These are phyloP conservation scores for Arthrobotrys megalospora DNA, from an alignment of 2,329 filamentous ascomycete genomes.

Conservation along the genomic window DNA sequence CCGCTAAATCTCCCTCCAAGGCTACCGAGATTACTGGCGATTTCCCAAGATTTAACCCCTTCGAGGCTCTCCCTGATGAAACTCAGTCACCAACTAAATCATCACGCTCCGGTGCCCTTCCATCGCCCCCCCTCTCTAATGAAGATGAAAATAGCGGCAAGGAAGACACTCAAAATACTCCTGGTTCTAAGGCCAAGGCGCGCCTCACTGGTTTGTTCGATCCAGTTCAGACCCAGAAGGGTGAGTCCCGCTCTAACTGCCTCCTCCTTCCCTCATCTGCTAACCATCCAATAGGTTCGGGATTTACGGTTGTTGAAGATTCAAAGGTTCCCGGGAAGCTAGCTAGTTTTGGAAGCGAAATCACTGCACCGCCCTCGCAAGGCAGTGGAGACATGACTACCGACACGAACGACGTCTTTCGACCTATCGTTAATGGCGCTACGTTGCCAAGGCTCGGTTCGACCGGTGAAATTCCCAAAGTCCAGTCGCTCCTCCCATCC, in stretches of 20 bases:
- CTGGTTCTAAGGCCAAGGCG: slow-evolving; percentile 54
- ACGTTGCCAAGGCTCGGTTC: slow-evolving; percentile 49
- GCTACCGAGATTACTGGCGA: slow-evolving; percentile 3
- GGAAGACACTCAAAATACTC: slow-evolving; percentile 20
- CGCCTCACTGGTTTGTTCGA: slow-evolving; percentile 58
- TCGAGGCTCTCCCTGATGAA: slow-evolving; percentile 14
- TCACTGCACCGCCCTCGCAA: slow-evolving; percentile 14
- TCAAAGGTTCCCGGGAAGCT: slow-evolving; percentile 11
- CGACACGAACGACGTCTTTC: slow-evolving; percentile 44
- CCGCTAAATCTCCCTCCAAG: slow-evolving; percentile 4
- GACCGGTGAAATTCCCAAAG: slow-evolving; percentile 41
- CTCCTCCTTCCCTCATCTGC: not conserved
- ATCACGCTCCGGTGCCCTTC: slow-evolving; percentile 31
- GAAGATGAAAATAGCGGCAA: slow-evolving; percentile 57
- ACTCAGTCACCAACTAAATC: slow-evolving; percentile 7
- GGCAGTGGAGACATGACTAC: slow-evolving; percentile 13
- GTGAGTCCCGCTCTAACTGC: slow-evolving; percentile 2
- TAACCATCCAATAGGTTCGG: slow-evolving; percentile 37
- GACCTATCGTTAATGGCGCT: slow-evolving; percentile 58
- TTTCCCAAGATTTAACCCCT: slow-evolving; percentile 55
- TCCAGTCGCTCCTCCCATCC: slow-evolving; percentile 38
- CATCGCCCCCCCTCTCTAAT: slow-evolving; percentile 41
- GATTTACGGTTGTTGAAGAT: slow-evolving; percentile 56
- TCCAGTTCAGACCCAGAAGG: slow-evolving; percentile 44
- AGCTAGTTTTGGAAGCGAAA: slow-evolving; percentile 41